Conservation (phyloP, 108 stramenopile species). For the Epithemia pelagica region DNA sequence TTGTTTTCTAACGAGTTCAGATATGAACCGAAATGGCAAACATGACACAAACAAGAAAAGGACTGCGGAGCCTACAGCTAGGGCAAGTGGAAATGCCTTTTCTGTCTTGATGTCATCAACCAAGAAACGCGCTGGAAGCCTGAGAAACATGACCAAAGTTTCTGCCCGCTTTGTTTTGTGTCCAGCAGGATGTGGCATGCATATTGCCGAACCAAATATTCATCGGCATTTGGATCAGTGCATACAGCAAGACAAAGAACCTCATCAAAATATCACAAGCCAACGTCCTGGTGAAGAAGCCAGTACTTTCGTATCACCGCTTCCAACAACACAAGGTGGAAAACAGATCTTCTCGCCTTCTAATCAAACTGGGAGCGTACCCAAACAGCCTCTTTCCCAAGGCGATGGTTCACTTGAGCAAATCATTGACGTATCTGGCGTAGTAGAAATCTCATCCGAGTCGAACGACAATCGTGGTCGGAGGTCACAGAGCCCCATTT, state of each 20-base stretch:
- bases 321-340: background rate
- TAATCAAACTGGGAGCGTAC: background rate
- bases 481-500: too few species aligned
- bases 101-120: conserved; percentile 15
- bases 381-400: background rate
- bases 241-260: conserved; percentile 9
- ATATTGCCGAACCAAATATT: conserved; percentile 27
- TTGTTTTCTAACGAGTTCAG: too few species aligned
- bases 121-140: conserved; percentile 1
- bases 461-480: too few species aligned
- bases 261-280: background rate
- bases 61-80: too few species aligned
- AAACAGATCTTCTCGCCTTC: background rate
- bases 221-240: conserved; percentile 42
- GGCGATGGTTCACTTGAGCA: background rate
- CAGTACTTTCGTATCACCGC: background rate
- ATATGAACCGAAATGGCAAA: too few species aligned
- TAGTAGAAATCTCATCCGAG: too few species aligned
- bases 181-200: conserved; percentile 38
- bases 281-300: background rate
- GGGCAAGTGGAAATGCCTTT: too few species aligned
- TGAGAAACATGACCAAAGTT: background rate
- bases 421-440: background rate
- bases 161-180: conserved; percentile 34
- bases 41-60: too few species aligned